Base-by-base conservation (phyloP, 2,329 filamentous ascomycete species). In the Fusarium praegraminearum region DNA sequence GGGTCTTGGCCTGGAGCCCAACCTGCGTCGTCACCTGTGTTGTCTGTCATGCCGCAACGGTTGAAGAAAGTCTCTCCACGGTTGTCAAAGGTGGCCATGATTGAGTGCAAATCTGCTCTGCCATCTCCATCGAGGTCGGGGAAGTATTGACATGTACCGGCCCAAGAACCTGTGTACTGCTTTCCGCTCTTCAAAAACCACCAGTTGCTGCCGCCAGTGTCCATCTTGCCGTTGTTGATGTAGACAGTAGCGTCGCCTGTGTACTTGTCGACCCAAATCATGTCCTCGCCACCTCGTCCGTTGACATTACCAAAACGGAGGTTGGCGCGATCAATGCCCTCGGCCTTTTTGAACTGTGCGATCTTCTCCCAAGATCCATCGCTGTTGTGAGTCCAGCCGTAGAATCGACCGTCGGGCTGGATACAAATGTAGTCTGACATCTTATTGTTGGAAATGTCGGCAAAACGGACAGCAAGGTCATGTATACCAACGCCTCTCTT, bases 391-490 rank as follows among this genome's bases (percentile, higher is more conserved):
- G 59, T 54, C 40, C 55, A 57, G 9, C 56, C 38, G 43, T 47
- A 26, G 52, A 64, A 41, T 3, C 46, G 26, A 2, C 65, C 65
- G 16, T 61, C 52, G 2, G 41, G 35, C 13, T 61, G 26, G 3
- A 69, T 53, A 16, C 62, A 66, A 15, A 66, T 44, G 5, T 62
- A 56, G 16, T 66, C 65, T 1, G 47, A 56, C 10, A 55, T 24
- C 9, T 40, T 35, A 30, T 62, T 71, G 40, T 56, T 43, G 13
- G 78, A 73, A 2, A 87, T 65, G 18, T 79, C 76, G 72, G 62
- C 62, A 24, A 65, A 65, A 5, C 41, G 15, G 16, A 54, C 47
- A 33, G 56, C 4, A 6, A 52, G 32, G 24, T 58, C 55, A 11
- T 58, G 46, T 7, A 52, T 44, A 3, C 38, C 45, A 15, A 61